These are phyloP conservation scores for Aspergillus tanneri DNA, from an alignment of 2,329 filamentous ascomycete genomes.

Conservation along the genomic window DNA sequence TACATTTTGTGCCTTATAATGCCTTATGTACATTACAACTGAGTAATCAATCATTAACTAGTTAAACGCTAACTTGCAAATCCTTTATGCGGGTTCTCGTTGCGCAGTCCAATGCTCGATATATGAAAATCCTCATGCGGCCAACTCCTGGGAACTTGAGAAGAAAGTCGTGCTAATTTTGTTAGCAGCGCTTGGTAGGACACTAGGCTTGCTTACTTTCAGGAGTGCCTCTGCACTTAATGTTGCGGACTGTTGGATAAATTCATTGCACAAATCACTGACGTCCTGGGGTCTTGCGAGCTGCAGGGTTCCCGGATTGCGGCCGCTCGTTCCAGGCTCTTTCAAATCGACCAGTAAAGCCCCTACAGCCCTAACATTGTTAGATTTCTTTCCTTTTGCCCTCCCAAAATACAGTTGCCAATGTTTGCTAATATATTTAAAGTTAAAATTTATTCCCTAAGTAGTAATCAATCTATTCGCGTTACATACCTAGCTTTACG, in stretches of 20 bases:
- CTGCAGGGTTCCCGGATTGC: slow-evolving; percentile 1
- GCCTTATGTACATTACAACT: no score
- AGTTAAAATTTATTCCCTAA: no score
- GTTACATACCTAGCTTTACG: slow-evolving; percentile 1
- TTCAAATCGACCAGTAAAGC: background rate
- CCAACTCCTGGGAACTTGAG: slow-evolving; percentile 4
- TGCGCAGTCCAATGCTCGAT: slow-evolving; percentile 1
- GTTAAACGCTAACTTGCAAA: no score
- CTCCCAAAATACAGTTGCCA: background rate
- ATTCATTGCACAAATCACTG: background rate
- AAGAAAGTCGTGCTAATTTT: slow-evolving; percentile 5
- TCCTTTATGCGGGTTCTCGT: background rate
- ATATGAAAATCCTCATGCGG: slow-evolving; percentile 1
- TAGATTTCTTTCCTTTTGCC: background rate
- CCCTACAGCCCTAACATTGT: background rate
- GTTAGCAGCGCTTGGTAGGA: background rate
- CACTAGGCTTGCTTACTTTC: background rate
- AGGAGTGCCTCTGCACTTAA: background rate
- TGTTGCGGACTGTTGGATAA: background rate
- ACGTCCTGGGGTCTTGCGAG: background rate
- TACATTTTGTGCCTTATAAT: no score
- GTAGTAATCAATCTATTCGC: background rate
- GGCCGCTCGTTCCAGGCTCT: slow-evolving; percentile 1
- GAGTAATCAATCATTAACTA: no score
- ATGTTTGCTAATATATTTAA: no score